These are phyloP conservation scores for Sporothrix globosa DNA, from an alignment of 2,329 filamentous ascomycete species.

Conservation along the genomic window DNA sequence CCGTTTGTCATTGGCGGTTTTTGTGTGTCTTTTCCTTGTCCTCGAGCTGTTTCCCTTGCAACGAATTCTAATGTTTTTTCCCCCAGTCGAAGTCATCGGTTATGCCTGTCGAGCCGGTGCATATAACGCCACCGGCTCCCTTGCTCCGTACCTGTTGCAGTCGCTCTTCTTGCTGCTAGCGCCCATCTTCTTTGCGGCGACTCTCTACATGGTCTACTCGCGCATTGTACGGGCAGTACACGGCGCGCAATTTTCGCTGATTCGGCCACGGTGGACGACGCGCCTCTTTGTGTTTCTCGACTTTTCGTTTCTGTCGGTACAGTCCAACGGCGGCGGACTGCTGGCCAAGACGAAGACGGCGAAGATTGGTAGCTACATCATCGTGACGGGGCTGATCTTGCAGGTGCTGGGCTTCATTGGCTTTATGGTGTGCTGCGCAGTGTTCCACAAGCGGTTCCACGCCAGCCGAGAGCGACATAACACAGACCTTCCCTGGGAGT, in stretches of 20 bases:
- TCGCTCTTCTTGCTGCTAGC: conserved; percentile 49
- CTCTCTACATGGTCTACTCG: conserved; percentile 52
- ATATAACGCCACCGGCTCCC: conserved; percentile 43
- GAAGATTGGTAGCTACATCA: conserved; percentile 50
- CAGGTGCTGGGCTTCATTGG: conserved; percentile 59
- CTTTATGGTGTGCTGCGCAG: conserved; percentile 52
- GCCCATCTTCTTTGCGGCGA: conserved; percentile 51
- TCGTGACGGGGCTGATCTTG: conserved; percentile 58
- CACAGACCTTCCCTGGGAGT: conserved; percentile 41
- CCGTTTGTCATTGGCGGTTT: conserved; percentile 28
- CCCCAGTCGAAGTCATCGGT: conserved; percentile 31
- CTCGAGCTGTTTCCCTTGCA: too few species aligned
- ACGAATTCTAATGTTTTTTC: neutral
- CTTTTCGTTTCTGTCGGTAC: conserved; percentile 41
- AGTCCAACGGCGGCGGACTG: conserved; percentile 42
- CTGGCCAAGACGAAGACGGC: conserved; percentile 38
- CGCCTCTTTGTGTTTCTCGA: conserved; percentile 43
- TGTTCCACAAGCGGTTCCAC: conserved; percentile 48
- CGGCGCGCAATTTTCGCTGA: conserved; percentile 37
- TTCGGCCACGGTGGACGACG: conserved; percentile 40
- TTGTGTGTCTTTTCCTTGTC: neutral
- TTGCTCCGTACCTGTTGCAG: conserved; percentile 48
- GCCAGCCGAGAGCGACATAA: neutral
- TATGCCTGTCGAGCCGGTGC: conserved; percentile 37
- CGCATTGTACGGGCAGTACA: conserved; percentile 44